Percentiles rank a stretch among this genome's conserved stretches.
Evolutionary conservation across 2,329 filamentous ascomycete genomes (phyloP).

Genomic region (Didymella pomorum): DNA sequence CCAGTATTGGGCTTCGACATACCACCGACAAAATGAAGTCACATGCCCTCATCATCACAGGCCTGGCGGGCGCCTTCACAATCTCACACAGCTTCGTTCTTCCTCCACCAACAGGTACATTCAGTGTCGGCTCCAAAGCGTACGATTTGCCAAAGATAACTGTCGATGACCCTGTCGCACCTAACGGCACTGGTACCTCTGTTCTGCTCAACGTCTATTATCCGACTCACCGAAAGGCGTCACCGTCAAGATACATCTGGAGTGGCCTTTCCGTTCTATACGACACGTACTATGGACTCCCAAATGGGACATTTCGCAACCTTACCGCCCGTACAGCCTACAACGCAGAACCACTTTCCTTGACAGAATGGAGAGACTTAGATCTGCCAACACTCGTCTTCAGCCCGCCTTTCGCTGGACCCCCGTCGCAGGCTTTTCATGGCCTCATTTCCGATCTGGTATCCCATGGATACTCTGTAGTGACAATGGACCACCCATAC

Average conservation of each 20-base stretch:
- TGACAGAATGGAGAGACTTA: neutral
- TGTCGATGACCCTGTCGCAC: constrained; percentile 23
- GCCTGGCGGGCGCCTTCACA: neutral
- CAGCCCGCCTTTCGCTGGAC: constrained; percentile 20
- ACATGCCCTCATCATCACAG: constrained; percentile 25
- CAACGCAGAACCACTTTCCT: neutral
- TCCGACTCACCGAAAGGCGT: constrained; percentile 14
- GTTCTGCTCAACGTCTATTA: constrained; percentile 28
- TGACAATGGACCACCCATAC: constrained; percentile 29
- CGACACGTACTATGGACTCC: constrained; percentile 1
- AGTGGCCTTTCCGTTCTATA: neutral
- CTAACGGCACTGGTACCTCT: constrained; percentile 18
- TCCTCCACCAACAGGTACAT: constrained; percentile 27
- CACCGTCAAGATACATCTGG: constrained; percentile 15
- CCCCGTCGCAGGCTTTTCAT: constrained; percentile 20
- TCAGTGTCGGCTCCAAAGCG: constrained; percentile 23
- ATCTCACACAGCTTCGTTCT: constrained; percentile 12
- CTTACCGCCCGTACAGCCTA: constrained; percentile 1
- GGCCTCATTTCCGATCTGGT: constrained; percentile 23
- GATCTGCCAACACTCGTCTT: constrained; percentile 22
- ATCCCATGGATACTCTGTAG: constrained; percentile 23
- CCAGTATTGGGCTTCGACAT: neutral
- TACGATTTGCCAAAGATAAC: constrained; percentile 24
- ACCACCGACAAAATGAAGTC: neutral
- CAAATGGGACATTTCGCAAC: constrained; percentile 4